Evolutionary conservation across 2,329 filamentous ascomycete species (phyloP), one percentile per base, ranked within the genome.

Genomic region (Pseudogymnoascus pannorum): DNA sequence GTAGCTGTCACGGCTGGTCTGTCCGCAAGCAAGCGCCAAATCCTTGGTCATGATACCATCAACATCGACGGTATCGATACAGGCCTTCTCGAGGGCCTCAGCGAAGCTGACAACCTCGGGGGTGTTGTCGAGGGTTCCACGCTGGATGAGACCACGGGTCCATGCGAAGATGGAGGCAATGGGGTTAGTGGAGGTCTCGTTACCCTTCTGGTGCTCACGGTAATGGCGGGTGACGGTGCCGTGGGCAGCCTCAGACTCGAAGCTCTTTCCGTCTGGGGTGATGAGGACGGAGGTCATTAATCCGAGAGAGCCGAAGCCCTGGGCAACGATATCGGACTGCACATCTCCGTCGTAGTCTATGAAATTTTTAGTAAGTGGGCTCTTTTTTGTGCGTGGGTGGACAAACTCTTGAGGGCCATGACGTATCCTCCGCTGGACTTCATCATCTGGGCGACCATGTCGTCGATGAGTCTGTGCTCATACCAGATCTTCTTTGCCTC

Each of bases 371-470:
- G 38, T 40, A 59, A 36, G 16, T 36, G 20, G 18, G n/a, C 36
- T n/a, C 58, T 12, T 33, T 8, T 29, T 20, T 33, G 18, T 54
- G 31, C 12, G 18, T 57, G 42, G 42, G 22, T n/a, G 18, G 18
- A 66, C 33, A 60, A 54, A 96, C 91, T 97, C 88, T 99, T 99
- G 76, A 97, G 85, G 65, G 94, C 94, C 83, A 97, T 97, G 75
- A 97, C 86, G 78, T 94, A 97, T 66, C 94, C 94, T 70, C 94
- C 94, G 71, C 88, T 86, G 78, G 89, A 94, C 89, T 99, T 99
- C 83, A 99, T 89, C 94, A 99, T 99, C 84, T 99, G 94, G 58
- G 94, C 94, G 66, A 99, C 94, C 94, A 99, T 97, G 79, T 99
- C 94, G 78, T 99, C 94, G 73, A 99, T 97, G 69, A 99, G 83